Evolutionary conservation across 768 basidiomycete species (phyloP), one percentile per base, ranked within the genome.

Genomic region (Hebeloma cylindrosporum): DNA sequence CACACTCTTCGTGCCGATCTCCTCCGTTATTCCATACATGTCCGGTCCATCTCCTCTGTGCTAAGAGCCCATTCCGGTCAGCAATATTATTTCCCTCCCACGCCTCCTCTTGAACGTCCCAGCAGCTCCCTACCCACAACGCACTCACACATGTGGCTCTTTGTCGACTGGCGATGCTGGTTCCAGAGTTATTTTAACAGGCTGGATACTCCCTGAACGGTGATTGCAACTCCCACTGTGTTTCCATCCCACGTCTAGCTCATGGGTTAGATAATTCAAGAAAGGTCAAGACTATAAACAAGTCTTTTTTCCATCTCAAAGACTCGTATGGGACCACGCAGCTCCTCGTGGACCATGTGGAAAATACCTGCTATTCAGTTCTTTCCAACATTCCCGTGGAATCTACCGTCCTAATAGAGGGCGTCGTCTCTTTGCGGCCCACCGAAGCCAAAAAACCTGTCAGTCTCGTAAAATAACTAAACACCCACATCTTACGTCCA

Each of bases 171-270:
- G 61, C 18, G 70, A 82, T 59, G 77, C 68, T 40, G 87, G 82
- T 52, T 52, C 66, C 13, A 59, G 59, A 47, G 89, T 93, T 49
- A 74, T 85, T 47, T 71, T 97, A 26, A 73, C 85, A 17, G 93
- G 93, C 25, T 90, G 86, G 84, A 70, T 95, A 46, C 81, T 87
- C 54, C 78, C 83, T 44, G 85, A 84, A 67, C 80, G 92, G 90
- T 92, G 67, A 67, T 77, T 70, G 54, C 61, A 56, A 55, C 56
- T 58, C 45, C 33, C 43, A 46, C 60, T 60, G 64, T 62, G 60
- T 67, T 60, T 58, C 59, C 58, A 47, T 43, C 30, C 47, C 58
- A 49, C 53, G 60, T 49, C 51, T 58, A 53, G 53, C 66, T 73
- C 54, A 74, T 57, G 58, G 59, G 23, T 50, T 57, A 57, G 60